Percentiles rank a stretch among this genome's conserved stretches.
These are phyloP conservation scores for Emmonsiellopsis sp. DNA, from an alignment of 2,329 filamentous ascomycete genomes.

Conservation along the genomic window DNA sequence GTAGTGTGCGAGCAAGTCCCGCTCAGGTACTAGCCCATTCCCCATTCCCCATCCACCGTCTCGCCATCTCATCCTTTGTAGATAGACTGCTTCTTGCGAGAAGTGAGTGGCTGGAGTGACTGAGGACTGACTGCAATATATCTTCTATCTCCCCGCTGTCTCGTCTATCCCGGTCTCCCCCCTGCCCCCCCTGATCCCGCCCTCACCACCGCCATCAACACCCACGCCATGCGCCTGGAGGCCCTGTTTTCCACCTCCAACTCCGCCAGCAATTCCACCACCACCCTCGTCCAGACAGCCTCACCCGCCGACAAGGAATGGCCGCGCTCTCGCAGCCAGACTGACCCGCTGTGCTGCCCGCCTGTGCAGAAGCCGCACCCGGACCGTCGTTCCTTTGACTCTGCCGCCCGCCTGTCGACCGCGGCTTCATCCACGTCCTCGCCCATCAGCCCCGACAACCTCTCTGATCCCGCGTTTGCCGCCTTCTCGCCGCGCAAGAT, in stretches of 20 bases:
- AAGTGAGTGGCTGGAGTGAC: too few relatives aligned
- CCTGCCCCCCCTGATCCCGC: neutral
- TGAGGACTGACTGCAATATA: too few relatives aligned
- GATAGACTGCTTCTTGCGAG: too few relatives aligned
- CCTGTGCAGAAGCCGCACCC: slow-evolving; percentile 8
- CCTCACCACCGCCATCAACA: neutral
- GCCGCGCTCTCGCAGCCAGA: slow-evolving; percentile 2
- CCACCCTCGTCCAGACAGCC: neutral
- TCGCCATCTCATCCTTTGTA: neutral
- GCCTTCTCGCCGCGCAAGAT: slow-evolving; percentile 18
- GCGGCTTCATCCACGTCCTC: slow-evolving; percentile 9
- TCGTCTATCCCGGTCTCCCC: too few relatives aligned
- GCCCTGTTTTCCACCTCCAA: neutral
- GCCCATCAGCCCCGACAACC: slow-evolving; percentile 15
- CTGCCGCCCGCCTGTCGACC: neutral
- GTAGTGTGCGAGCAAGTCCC: neutral
- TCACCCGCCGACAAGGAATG: slow-evolving; percentile 1
- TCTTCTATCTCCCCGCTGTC: too few relatives aligned
- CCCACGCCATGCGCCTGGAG: slow-evolving; percentile 6
- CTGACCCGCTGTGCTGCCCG: slow-evolving; percentile 2
- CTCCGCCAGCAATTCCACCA: slow-evolving; percentile 1
- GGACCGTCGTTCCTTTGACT: slow-evolving; percentile 10
- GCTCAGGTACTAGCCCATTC: neutral
- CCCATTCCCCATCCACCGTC: neutral
- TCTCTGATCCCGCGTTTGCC: slow-evolving; percentile 20